A percentile compares a stretch with the other conserved stretches of the same genome.
These are phyloP conservation scores for Herpotrichia juniperi DNA, from an alignment of 2,329 filamentous ascomycete genomes.

Conservation along the genomic window DNA sequence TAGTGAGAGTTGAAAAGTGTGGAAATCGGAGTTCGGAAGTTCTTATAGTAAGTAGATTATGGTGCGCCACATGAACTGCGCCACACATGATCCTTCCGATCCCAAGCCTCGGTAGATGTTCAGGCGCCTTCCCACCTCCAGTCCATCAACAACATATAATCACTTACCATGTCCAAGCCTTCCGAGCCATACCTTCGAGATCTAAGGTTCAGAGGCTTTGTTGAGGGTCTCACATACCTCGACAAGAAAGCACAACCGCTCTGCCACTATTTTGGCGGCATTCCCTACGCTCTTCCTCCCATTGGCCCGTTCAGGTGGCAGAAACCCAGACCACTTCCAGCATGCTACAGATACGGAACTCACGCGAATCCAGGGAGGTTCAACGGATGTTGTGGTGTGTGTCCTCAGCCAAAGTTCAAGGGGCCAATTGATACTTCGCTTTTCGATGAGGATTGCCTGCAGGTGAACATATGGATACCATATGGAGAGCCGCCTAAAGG, in stretches of 20 bases:
- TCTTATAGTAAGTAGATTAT: no score
- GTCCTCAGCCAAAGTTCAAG: conserved; percentile 55
- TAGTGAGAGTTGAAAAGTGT: no score
- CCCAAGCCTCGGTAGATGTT: no score
- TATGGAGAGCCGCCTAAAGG: conserved; percentile 49
- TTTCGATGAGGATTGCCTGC: conserved; percentile 62
- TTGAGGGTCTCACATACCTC: conserved; percentile 57
- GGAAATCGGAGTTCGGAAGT: no score
- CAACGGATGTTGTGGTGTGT: conserved; percentile 49
- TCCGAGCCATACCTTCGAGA: conserved; percentile 41
- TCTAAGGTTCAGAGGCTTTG: conserved; percentile 53
- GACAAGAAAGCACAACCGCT: conserved; percentile 38
- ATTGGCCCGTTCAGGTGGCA: conserved; percentile 56
- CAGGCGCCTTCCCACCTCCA: not conserved
- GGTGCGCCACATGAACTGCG: no score
- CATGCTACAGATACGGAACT: conserved; percentile 59
- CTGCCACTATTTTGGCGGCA: conserved; percentile 60
- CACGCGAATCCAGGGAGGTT: conserved; percentile 54
- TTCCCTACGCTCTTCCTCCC: conserved; percentile 62
- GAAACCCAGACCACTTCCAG: conserved; percentile 54
- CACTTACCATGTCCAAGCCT: conserved; percentile 13
- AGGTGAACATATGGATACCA: conserved; percentile 63
- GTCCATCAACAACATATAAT: not conserved
- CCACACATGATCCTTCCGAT: no score
- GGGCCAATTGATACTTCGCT: conserved; percentile 26